Evolutionary conservation across 306 rosid genomes (phyloP), one percentile per base, ranked within the genome.

Genomic region (Cicer cuneatum): DNA sequence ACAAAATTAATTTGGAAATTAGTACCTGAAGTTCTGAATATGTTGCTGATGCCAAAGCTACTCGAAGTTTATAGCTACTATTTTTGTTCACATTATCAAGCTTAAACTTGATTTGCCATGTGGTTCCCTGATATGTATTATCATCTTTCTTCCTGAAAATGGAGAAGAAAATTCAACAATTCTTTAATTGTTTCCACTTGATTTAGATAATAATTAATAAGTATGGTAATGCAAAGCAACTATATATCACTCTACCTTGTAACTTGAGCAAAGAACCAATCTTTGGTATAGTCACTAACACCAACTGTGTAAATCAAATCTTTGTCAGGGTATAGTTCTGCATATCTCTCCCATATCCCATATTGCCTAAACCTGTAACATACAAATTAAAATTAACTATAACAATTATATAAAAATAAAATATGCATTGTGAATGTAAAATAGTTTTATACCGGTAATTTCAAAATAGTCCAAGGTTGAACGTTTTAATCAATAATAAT

Each of bases 251-350:
- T 40, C 41, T 49, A 91, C 98, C 98, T 90, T 73, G 88, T 88
- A 74, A 93, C 97, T 37, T 93, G 98, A 74, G 96, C 97, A 66
- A 87, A 91, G 83, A 93, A 93, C 97, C 98, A 91, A 75, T 93
- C 98, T 79, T 87, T 89, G 10, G 65, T 69, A 80, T 81, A 91
- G 71, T 93, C 92, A 69, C 89, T 87, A 29, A 81, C 75, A 64
- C 91, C 98, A 19, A 93, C 65, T 1, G 87, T 89, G 91, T 84
- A 93, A 59, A 85, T 68, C 83, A 91, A 81, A 76, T 93, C 98
- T 13, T 39, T 77, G 1, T 85, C 80, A 14, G 97, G 94, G 85
- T 87, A 91, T 73, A 91, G 63, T 8, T 93, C 97, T 76, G 94
- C 87, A 80, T 88, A 91, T 85, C 94, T 91, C 83, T 91, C 96